Evolutionary conservation across 2,329 filamentous ascomycete species (phyloP).

Genomic region (Pyrenophora graminea): DNA sequence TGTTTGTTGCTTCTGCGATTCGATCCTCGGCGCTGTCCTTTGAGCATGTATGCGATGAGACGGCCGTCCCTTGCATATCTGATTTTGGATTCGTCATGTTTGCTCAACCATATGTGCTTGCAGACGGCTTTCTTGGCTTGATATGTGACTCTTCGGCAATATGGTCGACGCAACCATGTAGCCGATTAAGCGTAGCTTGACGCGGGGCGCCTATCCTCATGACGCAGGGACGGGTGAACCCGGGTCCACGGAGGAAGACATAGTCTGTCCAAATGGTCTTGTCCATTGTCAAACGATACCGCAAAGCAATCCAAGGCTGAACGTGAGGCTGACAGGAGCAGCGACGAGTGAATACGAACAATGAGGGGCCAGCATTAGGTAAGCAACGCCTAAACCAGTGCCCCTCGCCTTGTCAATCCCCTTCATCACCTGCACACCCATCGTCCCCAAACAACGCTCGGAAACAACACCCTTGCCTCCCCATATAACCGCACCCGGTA

Average conservation of each 20-base stretch:
- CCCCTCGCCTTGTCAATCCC: background rate
- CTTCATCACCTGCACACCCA: background rate
- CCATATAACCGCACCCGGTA: background rate
- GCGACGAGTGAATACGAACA: too few relatives aligned
- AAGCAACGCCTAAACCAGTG: too few relatives aligned
- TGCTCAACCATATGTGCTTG: background rate
- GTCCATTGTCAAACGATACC: too few relatives aligned
- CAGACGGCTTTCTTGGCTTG: background rate
- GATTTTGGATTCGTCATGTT: background rate
- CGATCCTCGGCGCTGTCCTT: background rate
- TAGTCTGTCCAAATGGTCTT: too few relatives aligned
- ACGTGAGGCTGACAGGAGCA: too few relatives aligned
- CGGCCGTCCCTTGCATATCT: background rate
- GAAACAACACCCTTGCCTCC: background rate
- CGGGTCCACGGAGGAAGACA: background rate
- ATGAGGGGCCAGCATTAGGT: too few relatives aligned
- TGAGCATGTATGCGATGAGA: background rate
- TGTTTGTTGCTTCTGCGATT: background rate
- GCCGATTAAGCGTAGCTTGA: conserved; percentile 6
- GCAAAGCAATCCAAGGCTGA: too few relatives aligned
- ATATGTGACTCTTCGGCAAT: conserved; percentile 9
- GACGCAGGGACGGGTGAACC: conserved; percentile 2
- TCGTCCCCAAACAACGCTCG: background rate
- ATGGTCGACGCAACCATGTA: conserved; percentile 7
- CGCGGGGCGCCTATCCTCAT: background rate